Percentiles rank a stretch among this genome's conserved stretches.
phyloP scores from a whole-genome alignment of 345 rosid genomes.

The Pistacia integerrima region DNA sequence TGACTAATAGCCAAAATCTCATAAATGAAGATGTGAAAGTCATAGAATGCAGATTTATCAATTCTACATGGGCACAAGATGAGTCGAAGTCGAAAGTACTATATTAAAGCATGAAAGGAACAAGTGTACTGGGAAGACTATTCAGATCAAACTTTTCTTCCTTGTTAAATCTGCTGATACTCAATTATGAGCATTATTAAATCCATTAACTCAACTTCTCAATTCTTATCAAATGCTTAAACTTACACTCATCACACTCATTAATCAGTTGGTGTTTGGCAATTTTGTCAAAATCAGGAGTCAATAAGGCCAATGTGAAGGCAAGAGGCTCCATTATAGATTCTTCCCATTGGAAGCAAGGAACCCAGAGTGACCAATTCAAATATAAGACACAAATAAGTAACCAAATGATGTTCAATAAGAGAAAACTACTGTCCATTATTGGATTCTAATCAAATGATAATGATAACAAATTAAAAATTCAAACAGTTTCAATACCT shows the following conservation, averaged over 20 bases:
- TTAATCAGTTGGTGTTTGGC: too few relatives aligned
- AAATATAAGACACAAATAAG: too few relatives aligned
- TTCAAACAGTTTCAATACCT: not conserved
- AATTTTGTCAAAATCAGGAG: too few relatives aligned
- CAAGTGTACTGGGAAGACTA: not conserved
- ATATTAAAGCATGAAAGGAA: not conserved
- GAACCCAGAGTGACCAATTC: too few relatives aligned
- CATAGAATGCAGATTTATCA: not conserved
- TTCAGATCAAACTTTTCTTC: not conserved
- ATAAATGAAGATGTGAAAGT: constrained; percentile 8
- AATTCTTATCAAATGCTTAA: not conserved
- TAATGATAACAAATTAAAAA: too few relatives aligned
- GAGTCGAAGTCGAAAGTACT: not conserved
- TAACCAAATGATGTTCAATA: not conserved
- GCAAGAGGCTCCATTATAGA: too few relatives aligned
- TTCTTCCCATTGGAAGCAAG: too few relatives aligned
- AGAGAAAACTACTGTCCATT: not conserved
- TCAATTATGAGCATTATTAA: not conserved
- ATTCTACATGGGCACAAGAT: not conserved
- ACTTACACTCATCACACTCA: not conserved
- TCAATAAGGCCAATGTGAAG: too few relatives aligned
- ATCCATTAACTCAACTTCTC: not conserved
- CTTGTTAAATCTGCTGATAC: too few relatives aligned
- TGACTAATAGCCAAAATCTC: not conserved
- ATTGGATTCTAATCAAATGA: not conserved